Evolutionary conservation across 2,329 filamentous ascomycete species (phyloP).

Genomic region (Aureobasidium sp.): DNA sequence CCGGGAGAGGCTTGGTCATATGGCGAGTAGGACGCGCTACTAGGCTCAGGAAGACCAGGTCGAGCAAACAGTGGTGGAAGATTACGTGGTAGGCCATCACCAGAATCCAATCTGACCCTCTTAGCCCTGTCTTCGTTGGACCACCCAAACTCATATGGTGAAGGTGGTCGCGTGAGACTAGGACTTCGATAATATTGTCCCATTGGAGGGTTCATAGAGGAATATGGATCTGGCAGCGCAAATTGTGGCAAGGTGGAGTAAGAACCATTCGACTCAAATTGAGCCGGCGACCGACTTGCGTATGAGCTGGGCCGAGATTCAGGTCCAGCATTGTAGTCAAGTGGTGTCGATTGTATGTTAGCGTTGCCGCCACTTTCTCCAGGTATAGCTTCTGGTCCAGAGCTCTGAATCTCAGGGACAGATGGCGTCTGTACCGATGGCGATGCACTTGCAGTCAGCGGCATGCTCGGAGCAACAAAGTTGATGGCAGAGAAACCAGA

Average conservation of each 20-base stretch:
- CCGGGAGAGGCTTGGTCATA: constrained; percentile 33
- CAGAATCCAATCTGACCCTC: constrained; percentile 28
- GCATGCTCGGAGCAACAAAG: not conserved
- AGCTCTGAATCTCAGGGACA: not conserved
- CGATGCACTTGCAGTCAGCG: not conserved
- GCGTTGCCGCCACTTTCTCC: not conserved
- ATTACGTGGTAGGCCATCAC: constrained; percentile 15
- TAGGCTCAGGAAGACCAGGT: constrained; percentile 21
- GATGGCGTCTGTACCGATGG: not conserved
- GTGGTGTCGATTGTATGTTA: not conserved
- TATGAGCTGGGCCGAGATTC: not conserved
- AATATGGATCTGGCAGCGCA: constrained; percentile 1
- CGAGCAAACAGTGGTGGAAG: constrained; percentile 24
- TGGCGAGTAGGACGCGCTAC: not conserved
- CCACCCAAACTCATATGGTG: constrained; percentile 4
- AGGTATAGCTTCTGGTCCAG: not conserved
- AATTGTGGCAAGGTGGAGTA: constrained; percentile 5
- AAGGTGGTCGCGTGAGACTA: not conserved
- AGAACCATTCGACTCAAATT: not conserved
- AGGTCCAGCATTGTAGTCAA: not conserved
- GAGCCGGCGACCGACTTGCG: not conserved
- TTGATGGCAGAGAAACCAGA: constrained; percentile 1
- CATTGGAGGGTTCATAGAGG: not conserved
- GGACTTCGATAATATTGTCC: constrained; percentile 3
- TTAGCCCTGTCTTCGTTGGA: constrained; percentile 30